Evolutionary conservation across 176 grass and related monocot species (phyloP).

Genomic region (Neostapfia colusana): DNA sequence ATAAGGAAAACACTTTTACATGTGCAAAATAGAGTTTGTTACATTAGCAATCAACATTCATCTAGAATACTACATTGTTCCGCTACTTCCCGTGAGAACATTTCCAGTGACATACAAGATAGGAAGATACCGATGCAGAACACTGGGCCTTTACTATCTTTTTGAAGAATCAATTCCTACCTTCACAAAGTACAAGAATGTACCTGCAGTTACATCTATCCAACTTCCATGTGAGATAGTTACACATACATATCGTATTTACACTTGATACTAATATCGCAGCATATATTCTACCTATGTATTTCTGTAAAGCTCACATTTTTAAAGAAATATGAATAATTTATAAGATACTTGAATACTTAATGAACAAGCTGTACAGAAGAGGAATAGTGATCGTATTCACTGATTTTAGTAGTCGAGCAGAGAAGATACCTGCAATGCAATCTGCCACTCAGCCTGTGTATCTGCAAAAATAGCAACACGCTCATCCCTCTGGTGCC

Average conservation of each 20-base stretch:
- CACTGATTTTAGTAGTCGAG: not conserved
- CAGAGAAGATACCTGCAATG: conserved; percentile 69
- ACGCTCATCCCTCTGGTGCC: conserved; percentile 59
- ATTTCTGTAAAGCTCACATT: conserved; percentile 5
- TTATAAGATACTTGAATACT: not conserved
- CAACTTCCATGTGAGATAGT: not conserved
- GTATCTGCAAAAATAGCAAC: conserved; percentile 96
- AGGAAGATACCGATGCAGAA: too few relatives aligned
- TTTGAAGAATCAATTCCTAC: not conserved
- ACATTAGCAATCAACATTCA: not conserved
- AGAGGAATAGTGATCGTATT: not conserved
- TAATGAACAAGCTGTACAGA: not conserved
- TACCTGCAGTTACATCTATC: not conserved
- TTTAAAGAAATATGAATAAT: not conserved
- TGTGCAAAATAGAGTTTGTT: not conserved
- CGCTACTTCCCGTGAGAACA: not conserved
- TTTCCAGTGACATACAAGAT: not conserved
- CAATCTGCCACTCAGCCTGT: conserved; percentile 84
- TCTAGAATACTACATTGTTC: not conserved
- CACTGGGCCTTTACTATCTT: not conserved
- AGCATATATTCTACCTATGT: not conserved
- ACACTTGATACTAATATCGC: not conserved
- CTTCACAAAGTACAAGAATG: not conserved
- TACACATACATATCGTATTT: not conserved
- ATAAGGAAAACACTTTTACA: not conserved